Conservation (phyloP, 2,329 filamentous ascomycete genomes). For the Lasiodiplodia theobromae region DNA sequence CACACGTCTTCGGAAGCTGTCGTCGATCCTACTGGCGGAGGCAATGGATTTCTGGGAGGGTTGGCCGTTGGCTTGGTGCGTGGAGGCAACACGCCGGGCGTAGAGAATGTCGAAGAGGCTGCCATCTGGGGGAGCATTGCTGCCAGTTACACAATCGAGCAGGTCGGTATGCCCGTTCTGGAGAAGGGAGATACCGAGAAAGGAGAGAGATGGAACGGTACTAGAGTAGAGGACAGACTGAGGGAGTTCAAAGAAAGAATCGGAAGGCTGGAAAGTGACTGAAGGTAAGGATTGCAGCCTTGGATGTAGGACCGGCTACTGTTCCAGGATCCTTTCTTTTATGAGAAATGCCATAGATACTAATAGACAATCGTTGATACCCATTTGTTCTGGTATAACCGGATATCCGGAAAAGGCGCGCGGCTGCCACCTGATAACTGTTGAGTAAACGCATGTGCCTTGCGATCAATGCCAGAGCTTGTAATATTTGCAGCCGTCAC, state of each 20-base stretch:
- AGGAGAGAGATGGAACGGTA: constrained; percentile 58
- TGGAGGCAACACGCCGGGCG: constrained; percentile 54
- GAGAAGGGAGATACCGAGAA: constrained; percentile 35
- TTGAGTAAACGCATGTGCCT: not conserved
- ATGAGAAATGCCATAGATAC: constrained; percentile 6
- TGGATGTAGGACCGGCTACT: constrained; percentile 37
- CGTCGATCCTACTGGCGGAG: constrained; percentile 92
- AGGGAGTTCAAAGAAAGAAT: constrained; percentile 50
- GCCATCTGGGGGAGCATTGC: constrained; percentile 80
- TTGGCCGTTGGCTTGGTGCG: constrained; percentile 63
- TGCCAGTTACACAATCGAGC: constrained; percentile 93
- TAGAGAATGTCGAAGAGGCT: constrained; percentile 68
- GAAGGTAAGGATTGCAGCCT: constrained; percentile 45
- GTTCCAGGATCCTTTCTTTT: constrained; percentile 29
- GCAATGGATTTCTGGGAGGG: constrained; percentile 83
- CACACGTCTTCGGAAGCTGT: constrained; percentile 66
- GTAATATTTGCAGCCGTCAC: not conserved
- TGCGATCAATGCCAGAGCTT: not conserved
- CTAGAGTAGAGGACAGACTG: constrained; percentile 51
- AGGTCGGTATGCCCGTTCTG: constrained; percentile 80
- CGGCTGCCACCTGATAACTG: not conserved
- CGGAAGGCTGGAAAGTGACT: constrained; percentile 32
- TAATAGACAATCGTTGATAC: constrained; percentile 27
- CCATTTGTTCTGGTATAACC: not conserved
- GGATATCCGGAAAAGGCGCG: not conserved